Evolutionary conservation across 306 rosid species (phyloP), one percentile per base, ranked within the genome.

Genomic region (Acacia crassicarpa): DNA sequence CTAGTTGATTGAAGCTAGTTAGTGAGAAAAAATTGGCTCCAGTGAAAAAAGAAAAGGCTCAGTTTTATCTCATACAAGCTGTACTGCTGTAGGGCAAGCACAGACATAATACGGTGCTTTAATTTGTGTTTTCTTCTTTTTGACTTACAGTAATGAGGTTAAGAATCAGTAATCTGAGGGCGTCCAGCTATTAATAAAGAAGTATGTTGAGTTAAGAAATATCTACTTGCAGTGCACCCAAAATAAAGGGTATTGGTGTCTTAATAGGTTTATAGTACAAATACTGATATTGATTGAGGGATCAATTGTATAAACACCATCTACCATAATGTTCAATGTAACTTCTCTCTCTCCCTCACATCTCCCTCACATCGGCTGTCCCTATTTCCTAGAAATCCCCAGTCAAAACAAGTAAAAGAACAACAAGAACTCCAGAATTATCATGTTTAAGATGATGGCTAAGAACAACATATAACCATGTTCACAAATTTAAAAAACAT

Each of bases 401-500:
- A 10, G 23, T 9, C 33, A 22, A 23, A 59, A 59, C 15, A 59
- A 59, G 30, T 22, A 58, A 11, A 23, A 22, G 33, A 23, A 59
- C 16, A 58, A 58, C 27, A 23, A 10, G 33, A 23, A 59, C 16
- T 23, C 1, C 67, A 59, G 25, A 59, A 59, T 23, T 59, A 32
- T n/a, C 35, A 23, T 23, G 17, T 59, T 59, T 23, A 23, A 59
- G 15, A 59, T 59, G 12, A 59, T 32, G 1, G 33, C 67, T 9
- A 23, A 23, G 30, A 23, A 59, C 33, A 58, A 22, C 30, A 58
- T 59, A 75, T 44, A 41, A 70, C 58, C 74, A 58, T 59, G 59
- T 38, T 12, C 46, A 67, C 63, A 67, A 67, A 72, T 66, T 58
- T 48, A 22, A 23, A 86, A 56, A 80, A 56, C 63, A 54, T 63